Percentiles rank a stretch among this genome's conserved stretches.
These are phyloP conservation scores for Coniochaeta sp. DNA, from an alignment of 2,329 filamentous ascomycete genomes.

Conservation along the genomic window DNA sequence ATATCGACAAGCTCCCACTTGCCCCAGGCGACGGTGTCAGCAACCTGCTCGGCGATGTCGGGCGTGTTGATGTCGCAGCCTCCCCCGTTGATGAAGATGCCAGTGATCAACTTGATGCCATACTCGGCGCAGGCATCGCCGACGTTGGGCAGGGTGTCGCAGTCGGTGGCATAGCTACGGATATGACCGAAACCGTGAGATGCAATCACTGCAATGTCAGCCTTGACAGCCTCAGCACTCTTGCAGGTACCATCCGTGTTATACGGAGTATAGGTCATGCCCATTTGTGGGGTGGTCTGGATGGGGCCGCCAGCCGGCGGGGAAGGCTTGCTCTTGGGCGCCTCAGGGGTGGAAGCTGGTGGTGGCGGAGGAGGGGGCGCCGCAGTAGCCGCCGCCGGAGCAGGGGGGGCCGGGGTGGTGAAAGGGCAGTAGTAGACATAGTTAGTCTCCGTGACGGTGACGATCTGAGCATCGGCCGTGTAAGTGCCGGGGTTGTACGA, in stretches of 20 bases:
- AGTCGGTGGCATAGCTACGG: conserved; percentile 91
- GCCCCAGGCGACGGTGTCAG: conserved; percentile 63
- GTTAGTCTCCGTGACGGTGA: conserved; percentile 63
- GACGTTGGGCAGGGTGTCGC: conserved; percentile 70
- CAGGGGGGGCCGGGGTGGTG: conserved; percentile 30
- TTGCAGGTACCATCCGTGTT: conserved; percentile 56
- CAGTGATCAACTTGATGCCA: conserved; percentile 75
- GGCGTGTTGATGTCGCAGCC: conserved; percentile 50
- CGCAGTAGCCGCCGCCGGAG: conserved; percentile 18
- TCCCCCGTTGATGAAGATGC: conserved; percentile 72
- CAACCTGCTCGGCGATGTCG: conserved; percentile 66
- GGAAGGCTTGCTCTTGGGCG: conserved; percentile 15
- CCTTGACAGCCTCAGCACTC: conserved; percentile 45
- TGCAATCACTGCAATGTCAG: conserved; percentile 57
- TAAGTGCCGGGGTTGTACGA: conserved; percentile 65
- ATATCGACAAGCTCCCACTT: conserved; percentile 72
- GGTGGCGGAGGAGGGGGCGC: conserved; percentile 16
- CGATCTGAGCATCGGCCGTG: conserved; percentile 57
- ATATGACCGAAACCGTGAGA: conserved; percentile 60
- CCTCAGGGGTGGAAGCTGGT: conserved; percentile 13
- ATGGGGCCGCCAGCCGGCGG: conserved; percentile 8
- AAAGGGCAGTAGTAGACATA: conserved; percentile 67
- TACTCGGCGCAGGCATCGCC: conserved; percentile 59
- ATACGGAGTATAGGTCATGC: conserved; percentile 78
- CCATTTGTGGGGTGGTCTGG: conserved; percentile 45